A percentile compares a stretch with the other conserved stretches of the same genome.
These are phyloP conservation scores for Entomortierella lignicola DNA, from an alignment of 192 early-diverging fungal genomes.

Conservation along the genomic window DNA sequence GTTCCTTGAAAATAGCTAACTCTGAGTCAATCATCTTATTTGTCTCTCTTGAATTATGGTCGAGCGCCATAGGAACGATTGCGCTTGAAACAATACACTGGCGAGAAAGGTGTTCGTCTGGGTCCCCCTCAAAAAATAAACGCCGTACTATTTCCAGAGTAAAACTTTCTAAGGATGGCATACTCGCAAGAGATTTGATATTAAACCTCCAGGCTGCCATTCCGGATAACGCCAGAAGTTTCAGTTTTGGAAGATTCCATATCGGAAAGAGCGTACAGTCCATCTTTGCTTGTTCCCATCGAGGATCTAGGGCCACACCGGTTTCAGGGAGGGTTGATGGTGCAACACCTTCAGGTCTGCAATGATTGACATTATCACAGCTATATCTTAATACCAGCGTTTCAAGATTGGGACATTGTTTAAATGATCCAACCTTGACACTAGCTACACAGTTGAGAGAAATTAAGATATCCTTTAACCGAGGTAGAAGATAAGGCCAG, in stretches of 20 bases:
- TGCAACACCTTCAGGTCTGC: background rate
- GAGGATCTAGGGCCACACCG: background rate
- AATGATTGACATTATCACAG: background rate
- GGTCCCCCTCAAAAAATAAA: too few species aligned
- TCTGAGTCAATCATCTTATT: too few species aligned
- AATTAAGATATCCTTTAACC: background rate
- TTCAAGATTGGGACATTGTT: conserved; percentile 17
- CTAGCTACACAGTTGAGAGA: background rate
- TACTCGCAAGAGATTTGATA: background rate
- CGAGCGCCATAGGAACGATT: too few species aligned
- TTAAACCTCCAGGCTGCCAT: background rate
- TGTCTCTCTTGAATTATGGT: too few species aligned
- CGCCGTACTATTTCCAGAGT: background rate
- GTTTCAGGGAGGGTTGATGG: background rate
- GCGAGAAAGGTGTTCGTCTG: background rate
- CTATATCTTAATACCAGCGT: conserved; percentile 1
- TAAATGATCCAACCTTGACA: conserved; percentile 9
- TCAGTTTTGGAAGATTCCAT: conserved; percentile 4
- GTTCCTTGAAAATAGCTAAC: too few species aligned
- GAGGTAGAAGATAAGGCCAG: background rate
- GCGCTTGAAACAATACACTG: too few species aligned
- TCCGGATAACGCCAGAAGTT: background rate
- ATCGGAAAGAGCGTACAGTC: background rate
- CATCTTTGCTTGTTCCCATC: background rate
- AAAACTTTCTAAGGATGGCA: background rate